Evolutionary conservation across 2,329 filamentous ascomycete species (phyloP), one percentile per base, ranked within the genome.

Genomic region (Neonectria sp.): DNA sequence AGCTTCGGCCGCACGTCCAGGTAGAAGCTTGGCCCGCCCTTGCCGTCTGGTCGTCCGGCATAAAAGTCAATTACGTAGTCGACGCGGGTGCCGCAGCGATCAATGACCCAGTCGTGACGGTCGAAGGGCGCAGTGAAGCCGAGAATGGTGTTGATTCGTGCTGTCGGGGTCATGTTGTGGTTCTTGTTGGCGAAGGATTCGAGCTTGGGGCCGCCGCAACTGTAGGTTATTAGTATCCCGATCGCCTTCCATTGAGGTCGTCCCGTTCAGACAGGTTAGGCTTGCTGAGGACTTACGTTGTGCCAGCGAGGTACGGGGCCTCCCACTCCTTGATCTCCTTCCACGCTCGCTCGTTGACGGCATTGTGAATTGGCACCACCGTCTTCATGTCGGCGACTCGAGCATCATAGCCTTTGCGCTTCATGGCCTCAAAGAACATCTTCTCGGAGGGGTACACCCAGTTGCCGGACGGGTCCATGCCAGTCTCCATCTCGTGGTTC

Each of bases 21-120:
- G 73, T 91, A 92, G 77, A 93, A 92, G 71, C 89, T 91, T 6
- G 85, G 82, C 0, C 78, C 81, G 2, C 80, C 78, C 33, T 78
- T 77, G 29, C 76, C 77, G 24, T 78, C 79, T 3, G 82, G 81
- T 6, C 87, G 84, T 0, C 96, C 96, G 6, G 94, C 91, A 79
- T 99, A 99, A 76, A 99, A 99, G 82, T 99, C 96, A 80, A 99
- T 99, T 45, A 99, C 92, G 79, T 99, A 99, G 76, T 98, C 96
- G 55, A 99, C 84, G 76, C 89, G 90, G 24, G 86, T 92, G 33
- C 93, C 95, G 78, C 96, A 98, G 58, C 96, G 88, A 82, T 99
- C 95, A 40, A 99, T 92, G 27, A 98, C 91, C 96, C 96, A 99
- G 81, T 99, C 96, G 80, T 99, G 96, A 31, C 96, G 87, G 82